Base-by-base conservation (phyloP, 257 asterid genomes). In the Fraxinus anomala region DNA sequence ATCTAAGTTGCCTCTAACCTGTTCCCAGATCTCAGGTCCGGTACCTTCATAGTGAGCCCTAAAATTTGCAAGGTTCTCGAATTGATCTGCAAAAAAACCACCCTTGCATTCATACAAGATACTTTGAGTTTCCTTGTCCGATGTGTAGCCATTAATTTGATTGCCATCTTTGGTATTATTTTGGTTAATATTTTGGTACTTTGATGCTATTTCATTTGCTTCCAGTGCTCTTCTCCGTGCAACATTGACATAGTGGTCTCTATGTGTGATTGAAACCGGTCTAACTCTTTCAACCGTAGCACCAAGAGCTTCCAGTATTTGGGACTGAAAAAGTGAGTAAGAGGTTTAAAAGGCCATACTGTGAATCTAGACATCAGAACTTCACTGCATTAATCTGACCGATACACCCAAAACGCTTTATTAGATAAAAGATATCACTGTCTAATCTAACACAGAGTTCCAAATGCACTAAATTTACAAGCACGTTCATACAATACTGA, bases 271-370 rank as follows among this genome's bases (percentile, higher is more conserved):
- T 51, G 99, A 93, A 83, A 95, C 98, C 26, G 98, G 98, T 78
- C 96, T 85, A 36, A 93, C 99, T 85, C 99, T 90, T 89, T 93
- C 99, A 33, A 95, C 96, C 7, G 97, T 91, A 82, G 99, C 98
- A 82, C 96, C 96, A 66, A 93, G 93, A 59, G 99, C 96, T 87
- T 95, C 98, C 68, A 95, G 80, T 74, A 95, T 93, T 87, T 95
- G 99, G 65, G 98, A 89, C 98, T 95, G 94, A 81, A 68, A 40
- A 54, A 70, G 26, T 68, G n/a, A 33, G 54, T 17, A 28, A 44
- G 19, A 28, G 47, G 4, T 13, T 59, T 8, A 59, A 59, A 21
- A 59, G 7, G 10, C 30, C 7, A 56, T 9, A 21, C 4, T 8
- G 30, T 59, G 67, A 56, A 56, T 51, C 61, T 49, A 16, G 61